These are phyloP conservation scores for Tolypocladium pustulatum DNA, from an alignment of 2,329 filamentous ascomycete species.

Conservation along the genomic window DNA sequence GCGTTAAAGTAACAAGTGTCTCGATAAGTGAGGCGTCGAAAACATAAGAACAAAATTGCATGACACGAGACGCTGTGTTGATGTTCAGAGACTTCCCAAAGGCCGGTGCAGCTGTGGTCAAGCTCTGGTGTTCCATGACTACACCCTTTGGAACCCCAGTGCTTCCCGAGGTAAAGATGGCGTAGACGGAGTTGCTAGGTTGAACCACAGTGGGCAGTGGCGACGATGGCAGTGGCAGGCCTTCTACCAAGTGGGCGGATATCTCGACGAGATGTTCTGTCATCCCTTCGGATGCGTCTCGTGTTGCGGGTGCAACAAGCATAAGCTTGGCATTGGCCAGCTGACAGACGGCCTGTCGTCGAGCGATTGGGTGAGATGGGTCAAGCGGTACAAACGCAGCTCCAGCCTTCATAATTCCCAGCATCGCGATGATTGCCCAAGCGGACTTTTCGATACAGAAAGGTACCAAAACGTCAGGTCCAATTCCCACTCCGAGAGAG, in stretches of 20 bases:
- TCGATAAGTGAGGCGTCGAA: slow-evolving; percentile 35
- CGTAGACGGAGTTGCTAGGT: slow-evolving; percentile 8
- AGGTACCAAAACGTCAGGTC: neutral
- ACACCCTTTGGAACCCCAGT: slow-evolving; percentile 17
- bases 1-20: slow-evolving; percentile 9
- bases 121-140: slow-evolving; percentile 32
- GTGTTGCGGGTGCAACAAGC: slow-evolving; percentile 1
- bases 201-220: neutral
- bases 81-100: slow-evolving; percentile 24
- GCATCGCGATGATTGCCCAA: slow-evolving; percentile 9
- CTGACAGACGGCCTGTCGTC: slow-evolving; percentile 2
- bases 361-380: slow-evolving; percentile 5
- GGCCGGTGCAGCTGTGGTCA: slow-evolving; percentile 25
- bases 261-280: neutral
- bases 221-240: neutral
- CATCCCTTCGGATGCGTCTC: neutral
- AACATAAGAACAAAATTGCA: slow-evolving; percentile 39
- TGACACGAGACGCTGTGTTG: neutral
- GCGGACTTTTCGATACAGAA: slow-evolving; percentile 7
- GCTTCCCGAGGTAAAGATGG: slow-evolving; percentile 16
- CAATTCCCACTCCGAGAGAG: neutral
- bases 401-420: slow-evolving; percentile 16
- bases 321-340: slow-evolving; percentile 2
- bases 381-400: slow-evolving; percentile 16
- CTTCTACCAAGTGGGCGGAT: neutral